A percentile compares a stretch with the other conserved stretches of the same genome.
These are phyloP conservation scores for Guyanaporus albipodus DNA, from an alignment of 768 basidiomycete species.

Conservation along the genomic window DNA sequence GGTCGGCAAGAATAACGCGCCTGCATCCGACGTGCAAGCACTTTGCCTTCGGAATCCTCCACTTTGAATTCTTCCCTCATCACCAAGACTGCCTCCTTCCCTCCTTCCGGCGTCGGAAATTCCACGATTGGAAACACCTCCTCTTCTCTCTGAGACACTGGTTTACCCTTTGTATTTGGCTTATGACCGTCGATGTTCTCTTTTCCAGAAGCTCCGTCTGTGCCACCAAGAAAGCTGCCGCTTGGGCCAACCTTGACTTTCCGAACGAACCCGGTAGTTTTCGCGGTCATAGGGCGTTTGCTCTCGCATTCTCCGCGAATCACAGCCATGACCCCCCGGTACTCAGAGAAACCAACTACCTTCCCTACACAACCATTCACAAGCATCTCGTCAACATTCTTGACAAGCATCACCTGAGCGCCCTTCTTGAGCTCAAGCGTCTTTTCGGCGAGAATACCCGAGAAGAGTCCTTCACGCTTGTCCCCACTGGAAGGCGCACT, in stretches of 20 bases:
- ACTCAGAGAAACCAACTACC: constrained; percentile 50
- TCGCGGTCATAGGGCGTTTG: constrained; percentile 20
- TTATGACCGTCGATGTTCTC: constrained; percentile 30
- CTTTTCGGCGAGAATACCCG: constrained; percentile 58
- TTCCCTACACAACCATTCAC: constrained; percentile 68
- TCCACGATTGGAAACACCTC: constrained; percentile 46
- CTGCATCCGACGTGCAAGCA: constrained; percentile 47
- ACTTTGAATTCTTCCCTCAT: constrained; percentile 51
- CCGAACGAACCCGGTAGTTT: constrained; percentile 34
- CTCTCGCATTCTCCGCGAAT: constrained; percentile 23
- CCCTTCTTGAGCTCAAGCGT: constrained; percentile 54
- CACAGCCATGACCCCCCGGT: constrained; percentile 17
- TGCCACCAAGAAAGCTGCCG: constrained; percentile 18
- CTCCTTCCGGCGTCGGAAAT: constrained; percentile 39
- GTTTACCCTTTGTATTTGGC: constrained; percentile 19
- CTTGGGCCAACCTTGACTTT: constrained; percentile 32
- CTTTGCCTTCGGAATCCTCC: constrained; percentile 48
- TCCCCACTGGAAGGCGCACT: constrained; percentile 18
- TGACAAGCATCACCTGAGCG: constrained; percentile 68
- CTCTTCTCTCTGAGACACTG: constrained; percentile 34
- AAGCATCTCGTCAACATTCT: constrained; percentile 58
- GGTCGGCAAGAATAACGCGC: constrained; percentile 12
- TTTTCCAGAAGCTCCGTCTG: constrained; percentile 22
- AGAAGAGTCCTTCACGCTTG: constrained; percentile 50
- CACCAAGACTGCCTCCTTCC: constrained; percentile 44